Evolutionary conservation across 1,284 basidiomycete genomes (phyloP), one percentile per base, ranked within the genome.

Genomic region (Marasmius oreades): DNA sequence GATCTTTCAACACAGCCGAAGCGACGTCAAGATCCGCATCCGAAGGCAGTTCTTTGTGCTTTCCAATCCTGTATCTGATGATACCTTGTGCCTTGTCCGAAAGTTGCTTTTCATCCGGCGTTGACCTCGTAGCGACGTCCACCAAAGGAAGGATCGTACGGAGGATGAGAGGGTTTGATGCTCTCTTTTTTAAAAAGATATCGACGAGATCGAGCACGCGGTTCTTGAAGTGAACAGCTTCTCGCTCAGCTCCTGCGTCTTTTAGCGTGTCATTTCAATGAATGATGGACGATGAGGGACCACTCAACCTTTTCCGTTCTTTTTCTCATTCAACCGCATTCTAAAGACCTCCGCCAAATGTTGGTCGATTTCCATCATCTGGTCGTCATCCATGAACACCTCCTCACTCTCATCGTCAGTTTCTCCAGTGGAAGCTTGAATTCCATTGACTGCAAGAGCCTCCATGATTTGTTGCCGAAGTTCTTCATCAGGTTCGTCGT

Each of bases 331-430:
- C n/a, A 79, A 72, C 56, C 85, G 84, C 47, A 82, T 77, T 61
- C 83, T 83, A 83, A 99, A 98, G 37, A 95, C 89, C 57, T 90
- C 85, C 5, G 93, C 92, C 5, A 99, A 83, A 67, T 97, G 92
- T 59, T 93, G 92, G 67, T 99, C 96, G 44, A 98, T 84, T 50
- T 90, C 89, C 79, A 98, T 86, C 96, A 98, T 99, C 74, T 98
- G 93, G 46, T 98, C 95, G 67, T 98, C 96, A 67, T 95, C 90
- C 86, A 95, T 89, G 24, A 88, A 75, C 45, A 90, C 86, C 31
- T 89, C 84, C 44, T 77, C 76, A 26, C 70, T 73, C 14, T 70
- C 76, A 7, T 65, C 62, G 20, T 64, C 63, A 10, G 47, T 50
- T 33, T 50, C 47, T 3, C 74, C 80, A 16, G 77, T 77, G 4